Evolutionary conservation across 352 stramenopile genomes (phyloP), one percentile per base, ranked within the genome.

Genomic region (Phytophthora syringae): DNA sequence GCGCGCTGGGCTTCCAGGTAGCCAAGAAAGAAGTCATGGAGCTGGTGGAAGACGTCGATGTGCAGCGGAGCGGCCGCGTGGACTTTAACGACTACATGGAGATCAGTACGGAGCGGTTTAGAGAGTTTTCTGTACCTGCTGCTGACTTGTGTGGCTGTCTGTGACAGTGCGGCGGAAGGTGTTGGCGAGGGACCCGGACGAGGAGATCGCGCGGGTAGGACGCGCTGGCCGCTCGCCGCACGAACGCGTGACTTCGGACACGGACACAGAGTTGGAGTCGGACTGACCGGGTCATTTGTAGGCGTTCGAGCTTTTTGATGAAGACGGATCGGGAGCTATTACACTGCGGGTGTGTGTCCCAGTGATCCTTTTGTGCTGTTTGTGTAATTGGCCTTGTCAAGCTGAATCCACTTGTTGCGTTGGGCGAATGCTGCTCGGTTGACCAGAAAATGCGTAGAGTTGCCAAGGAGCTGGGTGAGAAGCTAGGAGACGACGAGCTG

Each of bases 281-380:
- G 61, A 75, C 67, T 75, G 52, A 72, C 51, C 21, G 40, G 20
- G 18, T 48, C 20, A 42, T 42, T 42, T 51, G 24, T 57, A 90
- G 80, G 93, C 93, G n/a, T 98, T 98, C 58, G 72, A 90, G 52
- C 77, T 98, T n/a, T 98, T 98, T 77, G 94, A 98, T 54, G 89
- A 96, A 67, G 94, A 98, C 51, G 81, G 87, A 52, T 86, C 76
- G 12, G 94, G 94, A 11, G 90, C 95, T 24, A 97, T 97, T 64
- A 93, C 80, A 2, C 48, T 95, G 52, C 82, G 89, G 50, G 85
- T 93, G 64, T 51, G 69, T n/a, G n/a, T n/a, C 68, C n/a, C 20
- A 15, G 45, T 24, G 30, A 30, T 28, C 51, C 11, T 25, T 18
- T 42, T 15, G 16, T 64, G 53, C 18, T 71, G 40, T 39, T 64